Evolutionary conservation across 495 filamentous ascomycete species (phyloP).

Genomic region (Trichoderma erinaceum): DNA sequence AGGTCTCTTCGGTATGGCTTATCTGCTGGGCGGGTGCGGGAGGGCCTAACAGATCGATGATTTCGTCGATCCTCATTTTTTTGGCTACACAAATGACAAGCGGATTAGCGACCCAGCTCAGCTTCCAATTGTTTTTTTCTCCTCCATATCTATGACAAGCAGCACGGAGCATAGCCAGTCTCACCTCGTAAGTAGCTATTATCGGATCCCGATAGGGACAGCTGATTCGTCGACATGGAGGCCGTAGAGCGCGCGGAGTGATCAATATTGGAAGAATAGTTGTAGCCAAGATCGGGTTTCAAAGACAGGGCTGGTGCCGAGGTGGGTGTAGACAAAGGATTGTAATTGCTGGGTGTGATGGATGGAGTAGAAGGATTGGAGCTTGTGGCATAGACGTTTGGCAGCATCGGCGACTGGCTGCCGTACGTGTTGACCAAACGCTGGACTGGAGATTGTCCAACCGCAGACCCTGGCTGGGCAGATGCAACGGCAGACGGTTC

Average conservation of each 20-base stretch:
- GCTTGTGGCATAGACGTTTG: conserved; percentile 24
- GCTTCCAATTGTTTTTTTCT: background rate
- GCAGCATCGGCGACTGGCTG: conserved; percentile 30
- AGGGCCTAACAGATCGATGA: conserved; percentile 60
- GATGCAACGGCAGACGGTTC: background rate
- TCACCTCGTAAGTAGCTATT: conserved; percentile 10
- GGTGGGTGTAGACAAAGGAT: conserved; percentile 34
- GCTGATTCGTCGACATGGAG: conserved; percentile 16
- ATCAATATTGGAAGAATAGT: conserved; percentile 68
- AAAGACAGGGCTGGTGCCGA: conserved; percentile 27
- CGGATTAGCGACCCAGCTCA: conserved; percentile 39
- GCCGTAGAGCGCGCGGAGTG: conserved; percentile 28
- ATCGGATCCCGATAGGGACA: conserved; percentile 18
- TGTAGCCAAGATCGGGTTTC: conserved; percentile 53
- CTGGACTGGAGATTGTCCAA: conserved; percentile 36
- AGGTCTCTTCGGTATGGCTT: conserved; percentile 40
- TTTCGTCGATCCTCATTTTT: conserved; percentile 66
- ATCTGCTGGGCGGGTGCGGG: conserved; percentile 44
- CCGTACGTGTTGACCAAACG: conserved; percentile 25
- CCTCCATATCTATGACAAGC: conserved; percentile 16
- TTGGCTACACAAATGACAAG: conserved; percentile 50
- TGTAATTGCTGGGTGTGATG: conserved; percentile 28
- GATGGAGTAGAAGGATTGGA: conserved; percentile 20
- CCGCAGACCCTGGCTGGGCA: conserved; percentile 23
- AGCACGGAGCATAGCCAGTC: conserved; percentile 7